Conservation (phyloP, 345 rosid species). For the Bruguiera sexangula region DNA sequence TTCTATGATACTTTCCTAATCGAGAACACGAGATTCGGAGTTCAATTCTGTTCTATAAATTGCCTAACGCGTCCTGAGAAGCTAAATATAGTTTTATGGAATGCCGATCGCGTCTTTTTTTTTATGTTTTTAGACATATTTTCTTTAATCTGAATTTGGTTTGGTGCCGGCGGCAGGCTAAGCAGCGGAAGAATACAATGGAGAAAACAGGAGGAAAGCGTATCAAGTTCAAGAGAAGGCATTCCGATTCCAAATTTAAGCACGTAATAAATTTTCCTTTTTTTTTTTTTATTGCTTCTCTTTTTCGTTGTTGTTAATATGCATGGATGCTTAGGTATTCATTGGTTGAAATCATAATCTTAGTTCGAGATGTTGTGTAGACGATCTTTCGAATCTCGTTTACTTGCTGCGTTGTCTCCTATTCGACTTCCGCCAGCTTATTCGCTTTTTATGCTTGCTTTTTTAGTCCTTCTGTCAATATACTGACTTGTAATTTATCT, state of each 20-base stretch:
- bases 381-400: too few relatives aligned
- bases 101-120: background rate
- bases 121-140: background rate
- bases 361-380: background rate
- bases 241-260: conserved; percentile 24
- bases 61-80: background rate
- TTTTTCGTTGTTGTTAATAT: background rate
- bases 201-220: conserved; percentile 15
- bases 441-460: too few relatives aligned
- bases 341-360: background rate
- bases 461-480: background rate
- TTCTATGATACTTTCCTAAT: background rate
- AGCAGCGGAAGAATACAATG: conserved; percentile 8
- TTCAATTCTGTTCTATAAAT: background rate
- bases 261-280: conserved; percentile 14
- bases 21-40: too few relatives aligned
- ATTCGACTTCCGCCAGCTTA: too few relatives aligned
- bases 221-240: conserved; percentile 20
- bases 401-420: too few relatives aligned
- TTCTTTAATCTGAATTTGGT: too few relatives aligned
- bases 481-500: background rate
- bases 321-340: background rate
- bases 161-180: conserved; percentile 9
- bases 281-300: background rate
- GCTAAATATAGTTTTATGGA: background rate